phyloP scores from a whole-genome alignment of 768 basidiomycete species.

The Gelatoporia subvermispora region DNA sequence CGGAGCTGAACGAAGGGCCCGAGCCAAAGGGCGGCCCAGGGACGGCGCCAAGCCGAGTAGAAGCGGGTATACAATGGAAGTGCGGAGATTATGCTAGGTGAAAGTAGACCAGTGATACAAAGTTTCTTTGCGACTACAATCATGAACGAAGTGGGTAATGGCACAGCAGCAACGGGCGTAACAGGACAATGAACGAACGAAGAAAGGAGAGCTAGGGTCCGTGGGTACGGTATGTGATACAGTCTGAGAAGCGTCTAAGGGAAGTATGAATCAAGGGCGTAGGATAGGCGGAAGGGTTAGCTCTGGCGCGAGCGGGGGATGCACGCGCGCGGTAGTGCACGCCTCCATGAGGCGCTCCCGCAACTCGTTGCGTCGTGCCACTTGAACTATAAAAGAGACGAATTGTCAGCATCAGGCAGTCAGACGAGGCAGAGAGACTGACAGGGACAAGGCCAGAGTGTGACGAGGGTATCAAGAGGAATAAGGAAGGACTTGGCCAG shows the following conservation, averaged over 20 bases:
- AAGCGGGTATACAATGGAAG: constrained; percentile 2
- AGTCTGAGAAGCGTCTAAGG: neutral
- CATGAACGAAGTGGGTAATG: neutral
- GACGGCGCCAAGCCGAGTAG: neutral
- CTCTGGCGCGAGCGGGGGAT: constrained; percentile 16
- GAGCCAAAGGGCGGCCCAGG: neutral
- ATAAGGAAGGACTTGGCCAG: constrained; percentile 61
- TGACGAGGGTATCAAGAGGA: constrained; percentile 62
- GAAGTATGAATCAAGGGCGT: constrained; percentile 2
- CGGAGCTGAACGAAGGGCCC: neutral
- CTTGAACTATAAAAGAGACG: constrained; percentile 14
- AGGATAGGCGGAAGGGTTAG: constrained; percentile 17
- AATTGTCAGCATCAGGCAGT: neutral
- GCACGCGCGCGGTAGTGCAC: constrained; percentile 17
- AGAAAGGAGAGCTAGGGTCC: neutral
- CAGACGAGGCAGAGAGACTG: constrained; percentile 13
- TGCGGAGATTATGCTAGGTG: neutral
- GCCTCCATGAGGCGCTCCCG: constrained; percentile 21
- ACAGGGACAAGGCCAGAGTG: constrained; percentile 62
- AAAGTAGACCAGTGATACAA: constrained; percentile 8
- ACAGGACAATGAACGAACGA: too few relatives aligned
- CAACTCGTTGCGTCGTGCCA: constrained; percentile 17
- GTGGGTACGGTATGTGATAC: neutral
- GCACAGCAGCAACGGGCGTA: neutral
- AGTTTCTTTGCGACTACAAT: neutral